A percentile compares a stretch with the other conserved stretches of the same genome.
Evolutionary conservation across 73 alveolate species (phyloP).

Genomic region (Paraurostyla sp.): DNA sequence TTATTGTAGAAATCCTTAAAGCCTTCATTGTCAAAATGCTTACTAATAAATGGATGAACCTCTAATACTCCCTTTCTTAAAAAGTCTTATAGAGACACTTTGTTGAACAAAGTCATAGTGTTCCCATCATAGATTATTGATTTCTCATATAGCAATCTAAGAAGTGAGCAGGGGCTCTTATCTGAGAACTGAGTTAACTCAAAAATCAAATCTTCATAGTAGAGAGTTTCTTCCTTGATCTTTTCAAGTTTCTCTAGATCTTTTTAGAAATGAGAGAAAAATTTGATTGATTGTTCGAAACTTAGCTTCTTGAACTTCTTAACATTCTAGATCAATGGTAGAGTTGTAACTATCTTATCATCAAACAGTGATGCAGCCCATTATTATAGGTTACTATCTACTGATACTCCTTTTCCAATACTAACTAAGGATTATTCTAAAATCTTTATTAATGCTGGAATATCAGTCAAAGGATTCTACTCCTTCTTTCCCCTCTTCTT

Average conservation of each 20-base stretch:
- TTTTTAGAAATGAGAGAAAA: background rate
- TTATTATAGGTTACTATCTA: background rate
- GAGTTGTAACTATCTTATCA: background rate
- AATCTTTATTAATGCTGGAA: background rate
- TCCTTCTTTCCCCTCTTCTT: constrained; percentile 59
- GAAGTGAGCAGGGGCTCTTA: constrained; percentile 32
- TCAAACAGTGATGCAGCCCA: constrained; percentile 47
- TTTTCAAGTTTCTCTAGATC: background rate
- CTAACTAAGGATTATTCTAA: background rate
- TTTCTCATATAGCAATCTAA: constrained; percentile 54
- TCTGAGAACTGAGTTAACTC: background rate
- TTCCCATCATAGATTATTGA: constrained; percentile 24
- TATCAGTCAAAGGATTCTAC: constrained; percentile 37
- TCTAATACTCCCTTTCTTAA: constrained; percentile 39
- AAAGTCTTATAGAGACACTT: constrained; percentile 5
- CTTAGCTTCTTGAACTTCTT: background rate
- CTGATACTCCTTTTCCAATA: background rate
- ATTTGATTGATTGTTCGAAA: background rate
- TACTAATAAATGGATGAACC: constrained; percentile 30
- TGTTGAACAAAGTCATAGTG: constrained; percentile 10
- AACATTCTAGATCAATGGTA: background rate
- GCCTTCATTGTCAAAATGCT: constrained; percentile 13
- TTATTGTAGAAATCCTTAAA: constrained; percentile 60
- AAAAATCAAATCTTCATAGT: constrained; percentile 7
- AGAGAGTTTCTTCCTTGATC: background rate